These are phyloP conservation scores for Hagleromyces aurorensis DNA, from an alignment of 805 yeast genomes.

Conservation along the genomic window DNA sequence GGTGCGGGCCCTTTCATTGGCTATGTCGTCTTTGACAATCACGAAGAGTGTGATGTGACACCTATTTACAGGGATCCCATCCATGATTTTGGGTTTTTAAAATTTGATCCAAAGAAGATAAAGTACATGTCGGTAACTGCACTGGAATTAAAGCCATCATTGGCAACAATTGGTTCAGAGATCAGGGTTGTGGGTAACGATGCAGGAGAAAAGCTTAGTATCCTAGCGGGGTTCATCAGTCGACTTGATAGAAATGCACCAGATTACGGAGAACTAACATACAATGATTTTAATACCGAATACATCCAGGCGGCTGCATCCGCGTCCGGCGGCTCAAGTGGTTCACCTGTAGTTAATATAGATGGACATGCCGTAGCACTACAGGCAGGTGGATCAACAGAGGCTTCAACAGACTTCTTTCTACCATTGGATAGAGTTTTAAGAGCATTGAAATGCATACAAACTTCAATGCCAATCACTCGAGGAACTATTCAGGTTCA, in stretches of 20 bases:
- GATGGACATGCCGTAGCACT: constrained; percentile 84
- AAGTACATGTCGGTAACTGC: constrained; percentile 68
- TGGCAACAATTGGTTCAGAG: constrained; percentile 87
- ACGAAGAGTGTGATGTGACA: constrained; percentile 81
- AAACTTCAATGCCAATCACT: constrained; percentile 48
- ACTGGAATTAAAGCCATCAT: constrained; percentile 64
- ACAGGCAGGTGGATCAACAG: constrained; percentile 90
- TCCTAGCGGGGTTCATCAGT: constrained; percentile 69
- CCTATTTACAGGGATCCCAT: constrained; percentile 91
- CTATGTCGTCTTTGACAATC: constrained; percentile 86
- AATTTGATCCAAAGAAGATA: constrained; percentile 62
- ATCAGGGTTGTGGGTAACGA: constrained; percentile 94
- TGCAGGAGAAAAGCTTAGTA: constrained; percentile 89
- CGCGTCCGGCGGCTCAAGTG: constrained; percentile 93
- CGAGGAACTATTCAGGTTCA: constrained; percentile 91
- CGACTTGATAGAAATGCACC: constrained; percentile 92
- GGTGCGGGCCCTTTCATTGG: constrained; percentile 94
- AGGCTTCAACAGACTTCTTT: constrained; percentile 89
- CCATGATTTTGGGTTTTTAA: constrained; percentile 87
- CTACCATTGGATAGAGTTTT: constrained; percentile 76
- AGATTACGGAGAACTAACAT: constrained; percentile 79
- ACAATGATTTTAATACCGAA: constrained; percentile 89
- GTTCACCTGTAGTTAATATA: constrained; percentile 90
- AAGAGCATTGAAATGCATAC: constrained; percentile 74
- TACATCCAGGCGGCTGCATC: constrained; percentile 94